A percentile compares a stretch with the other conserved stretches of the same genome.
These are phyloP conservation scores for Blastomyces parvus DNA, from an alignment of 2,329 filamentous ascomycete genomes.

Conservation along the genomic window DNA sequence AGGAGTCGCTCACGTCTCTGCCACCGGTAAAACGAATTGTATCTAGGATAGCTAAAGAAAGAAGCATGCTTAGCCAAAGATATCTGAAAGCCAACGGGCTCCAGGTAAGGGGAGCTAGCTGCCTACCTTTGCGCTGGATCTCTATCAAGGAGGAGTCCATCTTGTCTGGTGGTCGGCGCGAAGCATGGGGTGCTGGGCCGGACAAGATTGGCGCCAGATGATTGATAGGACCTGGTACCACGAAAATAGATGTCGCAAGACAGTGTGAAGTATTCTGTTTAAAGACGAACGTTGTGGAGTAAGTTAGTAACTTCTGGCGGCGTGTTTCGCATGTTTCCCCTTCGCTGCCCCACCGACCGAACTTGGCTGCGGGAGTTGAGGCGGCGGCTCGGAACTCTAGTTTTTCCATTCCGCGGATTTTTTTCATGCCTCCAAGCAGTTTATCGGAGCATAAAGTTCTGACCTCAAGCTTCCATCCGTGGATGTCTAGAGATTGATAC, in stretches of 20 bases:
- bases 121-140: slow-evolving; percentile 66
- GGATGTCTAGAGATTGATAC: too few species aligned
- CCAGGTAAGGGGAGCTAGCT: slow-evolving; percentile 11
- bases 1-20: slow-evolving; percentile 55
- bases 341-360: not conserved
- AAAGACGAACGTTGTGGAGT: not conserved
- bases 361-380: not conserved
- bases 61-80: not conserved
- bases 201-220: not conserved
- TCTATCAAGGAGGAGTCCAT: slow-evolving; percentile 82
- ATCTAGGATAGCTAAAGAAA: slow-evolving; percentile 54
- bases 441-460: too few species aligned
- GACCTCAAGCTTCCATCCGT: not conserved
- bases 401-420: slow-evolving; percentile 4
- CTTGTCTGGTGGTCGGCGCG: slow-evolving; percentile 37
- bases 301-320: not conserved
- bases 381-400: not conserved
- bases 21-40: slow-evolving; percentile 68
- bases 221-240: not conserved
- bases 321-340: not conserved
- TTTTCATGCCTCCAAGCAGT: not conserved
- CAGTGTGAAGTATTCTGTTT: not conserved
- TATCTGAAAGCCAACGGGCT: not conserved
- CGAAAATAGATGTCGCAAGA: not conserved
- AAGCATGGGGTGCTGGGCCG: slow-evolving; percentile 18